Evolutionary conservation across 2,329 filamentous ascomycete species (phyloP).

Genomic region (Sphaerulina vaccinii): DNA sequence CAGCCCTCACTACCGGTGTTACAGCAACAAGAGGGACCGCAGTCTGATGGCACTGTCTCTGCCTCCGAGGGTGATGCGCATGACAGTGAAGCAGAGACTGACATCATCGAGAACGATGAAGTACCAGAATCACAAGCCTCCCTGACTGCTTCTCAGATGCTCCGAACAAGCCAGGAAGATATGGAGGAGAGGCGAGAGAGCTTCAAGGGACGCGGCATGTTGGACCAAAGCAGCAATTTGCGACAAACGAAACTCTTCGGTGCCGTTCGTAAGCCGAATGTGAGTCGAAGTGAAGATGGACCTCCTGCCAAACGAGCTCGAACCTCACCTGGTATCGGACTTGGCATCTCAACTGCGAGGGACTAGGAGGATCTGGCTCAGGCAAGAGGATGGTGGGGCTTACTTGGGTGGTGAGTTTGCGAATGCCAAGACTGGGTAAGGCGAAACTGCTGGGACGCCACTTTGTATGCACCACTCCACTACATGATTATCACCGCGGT

Average conservation of each 20-base stretch:
- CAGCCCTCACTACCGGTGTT: constrained; percentile 26
- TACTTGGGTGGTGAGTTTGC: neutral
- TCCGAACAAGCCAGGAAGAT: constrained; percentile 48
- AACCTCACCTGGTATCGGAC: constrained; percentile 37
- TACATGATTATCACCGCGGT: neutral
- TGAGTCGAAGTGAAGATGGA: constrained; percentile 38
- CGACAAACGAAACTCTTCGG: constrained; percentile 65
- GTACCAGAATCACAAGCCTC: constrained; percentile 74
- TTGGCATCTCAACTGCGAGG: constrained; percentile 32
- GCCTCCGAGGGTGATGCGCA: constrained; percentile 53
- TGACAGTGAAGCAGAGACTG: constrained; percentile 53
- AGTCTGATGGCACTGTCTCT: constrained; percentile 69
- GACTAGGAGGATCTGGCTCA: constrained; percentile 14
- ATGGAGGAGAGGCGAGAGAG: constrained; percentile 37
- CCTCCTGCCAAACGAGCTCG: constrained; percentile 53
- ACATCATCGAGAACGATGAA: constrained; percentile 64
- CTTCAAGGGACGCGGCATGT: constrained; percentile 40
- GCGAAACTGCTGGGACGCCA: neutral
- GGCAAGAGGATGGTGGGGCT: neutral
- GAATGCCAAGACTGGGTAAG: neutral
- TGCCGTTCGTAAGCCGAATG: constrained; percentile 57
- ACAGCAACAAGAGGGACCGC: constrained; percentile 11
- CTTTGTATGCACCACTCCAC: neutral
- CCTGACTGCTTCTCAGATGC: constrained; percentile 68
- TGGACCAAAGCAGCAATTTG: constrained; percentile 16